A percentile compares a stretch with the other conserved stretches of the same genome.
Evolutionary conservation across 2,329 filamentous ascomycete genomes (phyloP).

Genomic region (Ceratocystis alfenasii): DNA sequence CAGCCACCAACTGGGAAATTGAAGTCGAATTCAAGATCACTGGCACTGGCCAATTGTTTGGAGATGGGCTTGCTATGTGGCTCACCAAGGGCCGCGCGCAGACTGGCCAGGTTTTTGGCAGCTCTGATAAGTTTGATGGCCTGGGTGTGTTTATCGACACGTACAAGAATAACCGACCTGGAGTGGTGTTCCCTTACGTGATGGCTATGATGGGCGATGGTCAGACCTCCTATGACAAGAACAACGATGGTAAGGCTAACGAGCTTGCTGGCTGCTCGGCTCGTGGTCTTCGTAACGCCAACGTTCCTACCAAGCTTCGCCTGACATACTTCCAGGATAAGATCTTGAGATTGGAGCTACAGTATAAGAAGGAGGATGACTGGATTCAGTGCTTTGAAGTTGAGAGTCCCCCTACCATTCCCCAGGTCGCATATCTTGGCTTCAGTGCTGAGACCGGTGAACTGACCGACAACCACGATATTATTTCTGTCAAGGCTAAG

Average conservation of each 20-base stretch:
- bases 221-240: slow-evolving; percentile 77
- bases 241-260: slow-evolving; percentile 83
- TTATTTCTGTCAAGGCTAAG: slow-evolving; percentile 72
- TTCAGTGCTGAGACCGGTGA: slow-evolving; percentile 89
- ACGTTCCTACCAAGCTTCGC: slow-evolving; percentile 69
- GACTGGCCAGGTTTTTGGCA: slow-evolving; percentile 75
- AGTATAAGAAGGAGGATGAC: slow-evolving; percentile 81
- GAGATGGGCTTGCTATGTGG: slow-evolving; percentile 97
- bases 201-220: slow-evolving; percentile 98
- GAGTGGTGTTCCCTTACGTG: slow-evolving; percentile 89
- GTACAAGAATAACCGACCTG: slow-evolving; percentile 98
- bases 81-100: slow-evolving; percentile 83
- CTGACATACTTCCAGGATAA: slow-evolving; percentile 97
- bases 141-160: slow-evolving; percentile 94
- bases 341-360: slow-evolving; percentile 75
- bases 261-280: slow-evolving; percentile 94
- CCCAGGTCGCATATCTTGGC: slow-evolving; percentile 60
- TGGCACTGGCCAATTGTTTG: slow-evolving; percentile 78
- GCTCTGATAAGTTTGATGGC: slow-evolving; percentile 79
- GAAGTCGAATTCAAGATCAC: slow-evolving; percentile 92
- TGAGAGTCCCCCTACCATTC: slow-evolving; percentile 60
- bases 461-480: slow-evolving; percentile 94
- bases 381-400: slow-evolving; percentile 86
- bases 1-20: slow-evolving; percentile 97
- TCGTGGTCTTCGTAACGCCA: slow-evolving; percentile 71